Conservation (phyloP, 805 yeast species). For the Candida silvicultrix region DNA sequence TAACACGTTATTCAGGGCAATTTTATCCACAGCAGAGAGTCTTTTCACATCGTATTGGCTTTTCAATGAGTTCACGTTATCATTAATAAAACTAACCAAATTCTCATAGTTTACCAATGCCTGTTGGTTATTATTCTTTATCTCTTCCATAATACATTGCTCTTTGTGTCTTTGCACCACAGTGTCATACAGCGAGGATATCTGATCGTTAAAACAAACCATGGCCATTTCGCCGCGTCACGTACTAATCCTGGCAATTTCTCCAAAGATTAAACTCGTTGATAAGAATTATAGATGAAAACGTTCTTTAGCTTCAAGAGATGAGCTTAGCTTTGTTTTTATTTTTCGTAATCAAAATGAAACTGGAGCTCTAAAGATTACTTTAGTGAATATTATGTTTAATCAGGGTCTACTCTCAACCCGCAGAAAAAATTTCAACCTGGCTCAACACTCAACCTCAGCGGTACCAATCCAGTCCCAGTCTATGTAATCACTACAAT, state of each 20-base stretch:
- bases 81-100: conserved; percentile 8
- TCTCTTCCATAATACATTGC: conserved; percentile 10
- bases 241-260: too few species aligned
- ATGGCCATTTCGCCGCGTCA: neutral
- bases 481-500: too few species aligned
- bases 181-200: neutral
- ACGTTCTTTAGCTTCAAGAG: too few species aligned
- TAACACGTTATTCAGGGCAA: conserved; percentile 10
- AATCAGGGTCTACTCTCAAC: too few species aligned
- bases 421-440: too few species aligned
- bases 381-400: too few species aligned
- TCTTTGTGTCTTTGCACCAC: neutral
- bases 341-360: neutral
- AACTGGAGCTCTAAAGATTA: too few species aligned
- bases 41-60: neutral
- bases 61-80: conserved; percentile 3
- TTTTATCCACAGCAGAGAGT: conserved; percentile 8
- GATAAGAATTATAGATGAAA: too few species aligned
- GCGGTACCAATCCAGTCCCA: too few species aligned
- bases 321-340: neutral
- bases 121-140: conserved; percentile 14
- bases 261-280: too few species aligned
- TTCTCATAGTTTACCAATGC: conserved; percentile 11
- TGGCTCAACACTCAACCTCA: too few species aligned
- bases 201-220: neutral